These are phyloP conservation scores for Paramecium tetraurelia DNA, from an alignment of 73 alveolate genomes.

Conservation along the genomic window DNA sequence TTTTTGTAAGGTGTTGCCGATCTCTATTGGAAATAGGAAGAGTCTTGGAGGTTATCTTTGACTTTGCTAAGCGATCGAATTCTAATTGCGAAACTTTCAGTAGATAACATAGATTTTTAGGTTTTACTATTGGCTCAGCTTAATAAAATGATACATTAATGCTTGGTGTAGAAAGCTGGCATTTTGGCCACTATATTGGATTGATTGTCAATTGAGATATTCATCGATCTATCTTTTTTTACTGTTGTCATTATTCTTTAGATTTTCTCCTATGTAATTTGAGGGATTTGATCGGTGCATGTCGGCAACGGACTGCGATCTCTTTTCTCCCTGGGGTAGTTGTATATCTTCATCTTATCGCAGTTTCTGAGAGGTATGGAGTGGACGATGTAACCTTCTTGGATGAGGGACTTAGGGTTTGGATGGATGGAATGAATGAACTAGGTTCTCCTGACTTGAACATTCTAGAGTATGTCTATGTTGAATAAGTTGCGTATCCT, in stretches of 20 bases:
- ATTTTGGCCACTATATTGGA: neutral
- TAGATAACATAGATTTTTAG: neutral
- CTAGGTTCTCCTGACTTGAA: neutral
- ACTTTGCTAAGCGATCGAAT: neutral
- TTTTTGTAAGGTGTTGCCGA: neutral
- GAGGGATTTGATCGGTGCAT: neutral
- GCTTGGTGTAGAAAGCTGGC: neutral
- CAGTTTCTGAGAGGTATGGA: neutral
- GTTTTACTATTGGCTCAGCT: neutral
- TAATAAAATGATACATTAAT: conserved; percentile 3
- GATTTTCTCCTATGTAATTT: neutral
- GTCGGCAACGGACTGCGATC: neutral
- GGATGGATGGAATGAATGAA: neutral
- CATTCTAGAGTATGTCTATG: neutral
- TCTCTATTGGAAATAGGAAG: neutral
- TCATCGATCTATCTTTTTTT: neutral
- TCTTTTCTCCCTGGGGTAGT: neutral
- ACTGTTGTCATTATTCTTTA: neutral
- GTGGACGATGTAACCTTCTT: neutral
- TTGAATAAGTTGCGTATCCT: neutral
- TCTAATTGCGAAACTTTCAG: neutral
- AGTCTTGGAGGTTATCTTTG: neutral
- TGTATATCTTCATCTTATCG: neutral
- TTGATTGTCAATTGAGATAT: neutral
- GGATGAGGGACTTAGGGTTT: neutral